Percentiles rank a stretch among this genome's conserved stretches.
phyloP scores from a whole-genome alignment of 768 basidiomycete species.

The Terana coerulea region DNA sequence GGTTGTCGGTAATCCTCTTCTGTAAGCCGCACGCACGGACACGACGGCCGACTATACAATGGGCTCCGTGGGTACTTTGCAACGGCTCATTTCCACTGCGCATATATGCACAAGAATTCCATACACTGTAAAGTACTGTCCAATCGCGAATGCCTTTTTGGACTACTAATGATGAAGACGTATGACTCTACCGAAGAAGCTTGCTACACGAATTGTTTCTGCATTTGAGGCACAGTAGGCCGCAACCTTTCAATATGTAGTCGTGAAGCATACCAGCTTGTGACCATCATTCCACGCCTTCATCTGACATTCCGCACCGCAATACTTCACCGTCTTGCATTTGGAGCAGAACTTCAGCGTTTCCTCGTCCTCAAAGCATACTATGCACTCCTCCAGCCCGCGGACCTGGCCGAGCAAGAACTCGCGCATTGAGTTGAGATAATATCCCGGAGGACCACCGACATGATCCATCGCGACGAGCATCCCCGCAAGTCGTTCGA shows the following conservation, averaged over 20 bases:
- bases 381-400: neutral
- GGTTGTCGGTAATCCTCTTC: no score
- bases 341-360: neutral
- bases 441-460: neutral
- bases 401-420: neutral
- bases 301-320: neutral
- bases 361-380: neutral
- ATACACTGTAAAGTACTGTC: no score
- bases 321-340: conserved; percentile 9
- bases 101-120: no score
- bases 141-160: no score
- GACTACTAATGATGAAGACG: no score
- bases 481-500: neutral
- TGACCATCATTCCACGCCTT: neutral
- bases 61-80: no score
- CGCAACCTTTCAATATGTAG: neutral
- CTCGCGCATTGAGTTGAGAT: neutral
- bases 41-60: no score
- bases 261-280: conserved; percentile 5
- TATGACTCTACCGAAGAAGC: no score
- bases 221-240: no score
- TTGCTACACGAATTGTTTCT: no score
- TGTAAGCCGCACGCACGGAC: no score
- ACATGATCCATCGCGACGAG: neutral
- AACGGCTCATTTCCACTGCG: no score